phyloP scores from a whole-genome alignment of 768 basidiomycete genomes.

The Leucosporidium creatinivorum region DNA sequence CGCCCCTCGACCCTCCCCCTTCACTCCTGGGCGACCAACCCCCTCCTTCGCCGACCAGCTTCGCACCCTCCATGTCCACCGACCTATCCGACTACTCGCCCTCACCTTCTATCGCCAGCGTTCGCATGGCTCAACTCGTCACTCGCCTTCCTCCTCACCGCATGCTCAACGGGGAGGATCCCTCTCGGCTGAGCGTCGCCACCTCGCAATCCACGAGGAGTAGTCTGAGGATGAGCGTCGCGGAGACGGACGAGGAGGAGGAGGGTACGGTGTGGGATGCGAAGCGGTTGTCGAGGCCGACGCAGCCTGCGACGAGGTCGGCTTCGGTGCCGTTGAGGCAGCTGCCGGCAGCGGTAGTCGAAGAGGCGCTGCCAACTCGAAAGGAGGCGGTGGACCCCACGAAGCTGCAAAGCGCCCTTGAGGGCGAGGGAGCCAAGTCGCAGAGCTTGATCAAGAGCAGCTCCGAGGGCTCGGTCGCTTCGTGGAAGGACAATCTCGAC shows the following conservation, averaged over 20 bases:
- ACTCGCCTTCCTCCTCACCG: neutral
- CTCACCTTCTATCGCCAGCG: conserved; percentile 13
- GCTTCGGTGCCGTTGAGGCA: neutral
- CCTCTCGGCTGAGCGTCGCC: neutral
- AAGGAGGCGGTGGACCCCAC: neutral
- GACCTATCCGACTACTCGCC: conserved; percentile 16
- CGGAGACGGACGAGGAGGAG: neutral
- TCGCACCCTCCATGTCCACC: neutral
- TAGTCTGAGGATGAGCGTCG: neutral
- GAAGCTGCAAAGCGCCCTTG: neutral
- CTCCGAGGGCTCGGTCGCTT: conserved; percentile 10
- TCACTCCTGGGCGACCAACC: neutral
- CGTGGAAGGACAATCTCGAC: conserved; percentile 19
- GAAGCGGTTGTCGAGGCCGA: neutral
- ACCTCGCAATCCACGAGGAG: neutral
- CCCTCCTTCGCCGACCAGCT: conserved; percentile 5
- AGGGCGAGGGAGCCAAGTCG: neutral
- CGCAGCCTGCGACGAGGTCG: neutral
- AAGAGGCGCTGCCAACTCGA: neutral
- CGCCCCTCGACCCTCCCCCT: neutral
- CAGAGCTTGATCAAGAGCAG: neutral
- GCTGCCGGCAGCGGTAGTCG: neutral
- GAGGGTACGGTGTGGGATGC: neutral
- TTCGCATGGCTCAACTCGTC: conserved; percentile 19
- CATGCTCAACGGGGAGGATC: neutral